Evolutionary conservation across 2,329 filamentous ascomycete genomes (phyloP).

Genomic region (Paramyrothecium roridum): DNA sequence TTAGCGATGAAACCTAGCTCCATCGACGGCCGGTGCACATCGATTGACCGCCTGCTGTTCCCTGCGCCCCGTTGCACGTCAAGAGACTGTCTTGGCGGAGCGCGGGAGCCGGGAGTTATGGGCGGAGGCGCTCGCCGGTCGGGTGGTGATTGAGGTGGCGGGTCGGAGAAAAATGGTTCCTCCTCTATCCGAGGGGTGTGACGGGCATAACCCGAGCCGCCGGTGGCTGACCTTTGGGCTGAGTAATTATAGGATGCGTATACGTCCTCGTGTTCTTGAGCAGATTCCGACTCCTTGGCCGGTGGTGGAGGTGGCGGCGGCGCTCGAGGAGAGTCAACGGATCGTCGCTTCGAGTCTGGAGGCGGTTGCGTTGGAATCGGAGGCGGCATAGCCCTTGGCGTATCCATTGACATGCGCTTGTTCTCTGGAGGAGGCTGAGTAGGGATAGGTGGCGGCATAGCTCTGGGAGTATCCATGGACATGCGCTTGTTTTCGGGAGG

Average conservation of each 20-base stretch:
- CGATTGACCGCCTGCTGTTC: constrained; percentile 62
- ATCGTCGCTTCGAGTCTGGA: constrained; percentile 51
- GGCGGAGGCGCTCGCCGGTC: constrained; percentile 44
- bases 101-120: constrained; percentile 19
- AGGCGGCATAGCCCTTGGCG: constrained; percentile 67
- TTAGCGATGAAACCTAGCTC: constrained; percentile 84
- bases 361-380: constrained; percentile 61
- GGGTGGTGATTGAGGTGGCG: constrained; percentile 38
- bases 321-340: constrained; percentile 66
- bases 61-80: constrained; percentile 36
- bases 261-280: constrained; percentile 52
- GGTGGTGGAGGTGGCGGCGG: constrained; percentile 50
- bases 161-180: constrained; percentile 44
- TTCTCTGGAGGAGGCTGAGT: constrained; percentile 52
- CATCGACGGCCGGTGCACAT: constrained; percentile 69
- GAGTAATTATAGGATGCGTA: constrained; percentile 66
- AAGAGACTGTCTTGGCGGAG: constrained; percentile 25
- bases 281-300: constrained; percentile 19
- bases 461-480: constrained; percentile 70
- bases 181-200: constrained; percentile 41
- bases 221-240: constrained; percentile 16
- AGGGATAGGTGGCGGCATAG: constrained; percentile 66
- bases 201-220: constrained; percentile 25
- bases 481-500: constrained; percentile 50
- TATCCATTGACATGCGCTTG: constrained; percentile 64